These are phyloP conservation scores for Citrullus colocynthis DNA, from an alignment of 306 rosid species.

Conservation along the genomic window DNA sequence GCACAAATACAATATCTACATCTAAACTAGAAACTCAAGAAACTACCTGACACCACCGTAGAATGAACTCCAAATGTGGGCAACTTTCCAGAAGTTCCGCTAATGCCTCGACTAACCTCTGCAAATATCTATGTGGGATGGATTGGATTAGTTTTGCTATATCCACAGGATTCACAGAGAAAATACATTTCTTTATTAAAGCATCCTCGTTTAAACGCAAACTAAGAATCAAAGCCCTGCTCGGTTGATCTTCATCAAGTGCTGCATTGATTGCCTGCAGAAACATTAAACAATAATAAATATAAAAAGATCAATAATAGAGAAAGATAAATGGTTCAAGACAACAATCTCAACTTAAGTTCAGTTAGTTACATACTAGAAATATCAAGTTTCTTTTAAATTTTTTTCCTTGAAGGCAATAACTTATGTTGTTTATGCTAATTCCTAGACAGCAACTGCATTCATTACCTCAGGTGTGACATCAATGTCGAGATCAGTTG, in stretches of 20 bases:
- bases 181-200: slow-evolving; percentile 59
- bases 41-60: slow-evolving; percentile 75
- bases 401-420: not conserved
- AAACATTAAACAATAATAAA: not conserved
- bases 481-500: slow-evolving; percentile 90
- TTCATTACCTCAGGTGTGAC: slow-evolving; percentile 80
- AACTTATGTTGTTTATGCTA: not conserved
- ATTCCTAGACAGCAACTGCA: not conserved
- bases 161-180: slow-evolving; percentile 51
- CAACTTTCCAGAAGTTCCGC: slow-evolving; percentile 75
- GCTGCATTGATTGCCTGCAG: slow-evolving; percentile 80
- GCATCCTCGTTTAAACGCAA: slow-evolving; percentile 72
- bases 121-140: slow-evolving; percentile 58
- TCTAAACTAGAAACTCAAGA: not conserved
- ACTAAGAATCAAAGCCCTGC: slow-evolving; percentile 72
- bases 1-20: not conserved
- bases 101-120: slow-evolving; percentile 67
- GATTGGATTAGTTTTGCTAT: slow-evolving; percentile 49
- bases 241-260: slow-evolving; percentile 45
- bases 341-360: not conserved
- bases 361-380: not conserved
- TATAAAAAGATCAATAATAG: no score
- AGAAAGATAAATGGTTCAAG: not conserved
- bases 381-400: not conserved
- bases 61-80: slow-evolving; percentile 84